phyloP scores from a whole-genome alignment of 2,329 filamentous ascomycete species.

The Colletotrichum karsti region DNA sequence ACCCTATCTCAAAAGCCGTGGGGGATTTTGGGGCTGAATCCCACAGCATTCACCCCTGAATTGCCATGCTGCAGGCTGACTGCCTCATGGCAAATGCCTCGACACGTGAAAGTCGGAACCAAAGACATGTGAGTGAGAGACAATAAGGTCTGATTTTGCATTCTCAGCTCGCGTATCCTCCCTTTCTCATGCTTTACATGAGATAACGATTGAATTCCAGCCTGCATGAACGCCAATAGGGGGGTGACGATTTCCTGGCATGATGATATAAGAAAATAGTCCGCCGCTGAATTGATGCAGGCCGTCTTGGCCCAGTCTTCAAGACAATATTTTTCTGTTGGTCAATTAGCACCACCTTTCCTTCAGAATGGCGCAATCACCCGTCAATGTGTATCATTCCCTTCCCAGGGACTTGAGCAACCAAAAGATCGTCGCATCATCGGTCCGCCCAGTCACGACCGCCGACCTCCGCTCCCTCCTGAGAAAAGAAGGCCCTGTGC shows the following conservation, averaged over 20 bases:
- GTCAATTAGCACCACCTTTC: neutral
- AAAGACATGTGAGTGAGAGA: neutral
- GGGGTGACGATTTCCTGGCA: neutral
- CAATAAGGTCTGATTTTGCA: neutral
- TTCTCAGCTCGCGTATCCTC: neutral
- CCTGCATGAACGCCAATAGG: neutral
- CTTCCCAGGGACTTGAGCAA: constrained; percentile 10
- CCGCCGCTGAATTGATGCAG: neutral
- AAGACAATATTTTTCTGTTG: neutral
- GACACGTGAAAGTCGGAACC: neutral
- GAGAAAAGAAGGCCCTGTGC: neutral
- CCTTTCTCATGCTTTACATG: neutral
- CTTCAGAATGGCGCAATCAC: neutral
- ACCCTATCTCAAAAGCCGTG: neutral
- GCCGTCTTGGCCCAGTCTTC: neutral
- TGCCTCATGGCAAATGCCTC: neutral
- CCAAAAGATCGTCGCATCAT: neutral
- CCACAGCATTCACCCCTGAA: no score
- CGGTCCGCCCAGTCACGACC: neutral
- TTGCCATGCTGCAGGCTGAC: neutral
- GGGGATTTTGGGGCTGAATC: neutral
- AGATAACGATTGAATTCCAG: neutral
- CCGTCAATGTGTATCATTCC: constrained; percentile 16
- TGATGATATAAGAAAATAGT: neutral
- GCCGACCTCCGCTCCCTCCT: neutral